A percentile compares a stretch with the other conserved stretches of the same genome.
Evolutionary conservation across 768 basidiomycete genomes (phyloP).

Genomic region (Leucosporidium yakuticum): DNA sequence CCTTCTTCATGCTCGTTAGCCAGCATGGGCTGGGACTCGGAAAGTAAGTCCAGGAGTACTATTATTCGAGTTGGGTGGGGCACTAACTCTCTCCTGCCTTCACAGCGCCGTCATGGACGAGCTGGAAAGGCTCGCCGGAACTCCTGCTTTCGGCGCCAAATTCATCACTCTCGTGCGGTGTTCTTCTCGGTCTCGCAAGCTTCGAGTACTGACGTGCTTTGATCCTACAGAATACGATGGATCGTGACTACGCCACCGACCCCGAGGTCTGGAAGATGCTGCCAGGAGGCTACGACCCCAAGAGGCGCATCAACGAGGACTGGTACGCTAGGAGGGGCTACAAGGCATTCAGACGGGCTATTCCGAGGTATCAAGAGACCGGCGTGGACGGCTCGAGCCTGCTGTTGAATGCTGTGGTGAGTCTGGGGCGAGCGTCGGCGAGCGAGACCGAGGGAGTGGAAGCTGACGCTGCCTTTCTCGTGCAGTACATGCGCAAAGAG

Average conservation of each 20-base stretch:
- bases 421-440: not conserved
- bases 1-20: slow-evolving; percentile 16
- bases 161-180: slow-evolving; percentile 10
- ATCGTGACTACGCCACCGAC: not conserved
- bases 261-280: slow-evolving; percentile 3
- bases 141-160: not conserved
- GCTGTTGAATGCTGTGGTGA: slow-evolving; percentile 14
- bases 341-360: slow-evolving; percentile 7
- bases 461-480: not conserved
- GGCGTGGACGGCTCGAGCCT: not conserved
- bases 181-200: no score
- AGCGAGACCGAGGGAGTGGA: no score
- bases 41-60: no score
- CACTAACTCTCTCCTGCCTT: not conserved
- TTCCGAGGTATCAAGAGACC: slow-evolving; percentile 10
- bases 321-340: slow-evolving; percentile 26
- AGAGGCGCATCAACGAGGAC: slow-evolving; percentile 5
- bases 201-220: no score
- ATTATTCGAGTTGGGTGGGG: not conserved
- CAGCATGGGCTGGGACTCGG: slow-evolving; percentile 24
- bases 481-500: not conserved
- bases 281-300: not conserved
- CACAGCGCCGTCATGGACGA: slow-evolving; percentile 22
- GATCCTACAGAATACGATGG: slow-evolving; percentile 9
- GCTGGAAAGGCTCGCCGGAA: slow-evolving; percentile 10